Percentiles rank a stretch among this genome's conserved stretches.
phyloP scores from a whole-genome alignment of 2,329 filamentous ascomycete genomes.

The Alternaria viburni region DNA sequence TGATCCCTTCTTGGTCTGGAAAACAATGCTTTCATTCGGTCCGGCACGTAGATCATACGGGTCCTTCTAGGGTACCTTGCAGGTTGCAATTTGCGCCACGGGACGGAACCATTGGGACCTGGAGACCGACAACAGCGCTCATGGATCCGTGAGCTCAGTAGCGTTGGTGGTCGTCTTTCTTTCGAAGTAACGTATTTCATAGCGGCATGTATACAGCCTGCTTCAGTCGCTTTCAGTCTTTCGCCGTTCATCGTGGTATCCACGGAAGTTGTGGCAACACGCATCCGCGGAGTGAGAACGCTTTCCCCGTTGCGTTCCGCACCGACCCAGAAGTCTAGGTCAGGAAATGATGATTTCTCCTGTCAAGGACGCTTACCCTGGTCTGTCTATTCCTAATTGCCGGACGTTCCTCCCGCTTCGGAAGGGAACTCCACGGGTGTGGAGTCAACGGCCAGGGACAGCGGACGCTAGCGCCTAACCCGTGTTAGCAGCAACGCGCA shows the following conservation, averaged over 20 bases:
- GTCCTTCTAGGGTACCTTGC: not conserved
- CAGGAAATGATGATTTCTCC: not conserved
- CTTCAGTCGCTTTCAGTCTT: not conserved
- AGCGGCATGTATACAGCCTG: no score
- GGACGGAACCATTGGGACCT: not conserved
- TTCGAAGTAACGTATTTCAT: not conserved
- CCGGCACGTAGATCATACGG: constrained; percentile 5
- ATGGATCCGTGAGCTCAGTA: not conserved
- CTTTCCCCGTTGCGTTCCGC: constrained; percentile 6
- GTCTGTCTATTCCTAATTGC: constrained; percentile 4
- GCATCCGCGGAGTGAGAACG: not conserved
- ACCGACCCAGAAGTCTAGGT: not conserved
- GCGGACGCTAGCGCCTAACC: not conserved
- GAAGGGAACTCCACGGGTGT: constrained; percentile 6
- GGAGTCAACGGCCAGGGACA: constrained; percentile 12
- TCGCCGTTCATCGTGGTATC: not conserved
- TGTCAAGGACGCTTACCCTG: constrained; percentile 7
- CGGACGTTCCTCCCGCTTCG: constrained; percentile 12
- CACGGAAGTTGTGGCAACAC: not conserved
- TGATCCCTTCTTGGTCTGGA: constrained; percentile 13
- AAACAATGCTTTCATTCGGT: constrained; percentile 7
- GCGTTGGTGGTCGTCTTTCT: not conserved
- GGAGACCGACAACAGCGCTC: not conserved
- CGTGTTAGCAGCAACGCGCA: constrained; percentile 6
- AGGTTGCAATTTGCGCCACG: constrained; percentile 4